These are phyloP conservation scores for Xanthoceras sorbifolium DNA, from an alignment of 345 rosid species.

Conservation along the genomic window DNA sequence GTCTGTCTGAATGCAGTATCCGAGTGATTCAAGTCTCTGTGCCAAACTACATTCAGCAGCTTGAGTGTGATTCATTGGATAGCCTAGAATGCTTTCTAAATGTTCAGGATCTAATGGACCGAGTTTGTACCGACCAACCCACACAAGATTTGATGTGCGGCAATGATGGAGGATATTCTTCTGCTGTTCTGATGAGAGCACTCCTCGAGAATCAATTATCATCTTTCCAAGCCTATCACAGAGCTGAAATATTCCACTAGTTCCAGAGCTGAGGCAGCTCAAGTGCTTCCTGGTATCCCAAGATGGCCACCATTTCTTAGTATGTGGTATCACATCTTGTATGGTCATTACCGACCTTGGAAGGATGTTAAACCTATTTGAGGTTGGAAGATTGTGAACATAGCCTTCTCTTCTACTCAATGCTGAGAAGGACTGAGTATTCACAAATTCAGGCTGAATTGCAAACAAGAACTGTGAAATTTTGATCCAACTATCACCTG, in stretches of 20 bases:
- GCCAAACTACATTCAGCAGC: conserved; percentile 33
- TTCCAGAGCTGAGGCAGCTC: conserved; percentile 39
- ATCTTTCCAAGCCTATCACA: conserved; percentile 59
- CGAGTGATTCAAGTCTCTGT: conserved; percentile 61
- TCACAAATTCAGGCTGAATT: conserved; percentile 71
- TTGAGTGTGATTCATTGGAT: conserved; percentile 67
- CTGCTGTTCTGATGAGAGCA: conserved; percentile 55
- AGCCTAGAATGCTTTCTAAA: conserved; percentile 75
- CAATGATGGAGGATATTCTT: conserved; percentile 61
- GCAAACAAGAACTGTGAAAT: conserved; percentile 64
- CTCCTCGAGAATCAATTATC: conserved; percentile 54
- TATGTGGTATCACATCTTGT: conserved; percentile 61
- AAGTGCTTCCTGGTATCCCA: conserved; percentile 91
- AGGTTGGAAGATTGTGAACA: conserved; percentile 76
- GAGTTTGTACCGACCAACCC: conserved; percentile 68
- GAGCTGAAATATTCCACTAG: conserved; percentile 43
- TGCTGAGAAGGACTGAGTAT: conserved; percentile 62
- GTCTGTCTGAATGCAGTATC: conserved; percentile 76
- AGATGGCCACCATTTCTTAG: conserved; percentile 87
- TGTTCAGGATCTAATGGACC: conserved; percentile 61
- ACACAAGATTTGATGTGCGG: conserved; percentile 56
- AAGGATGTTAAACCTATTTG: conserved; percentile 53
- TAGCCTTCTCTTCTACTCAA: conserved; percentile 84
- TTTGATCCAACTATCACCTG: conserved; percentile 59
- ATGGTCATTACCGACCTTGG: conserved; percentile 63